Base-by-base conservation (phyloP, 2,329 filamentous ascomycete species). In the Sporothrix globosa region DNA sequence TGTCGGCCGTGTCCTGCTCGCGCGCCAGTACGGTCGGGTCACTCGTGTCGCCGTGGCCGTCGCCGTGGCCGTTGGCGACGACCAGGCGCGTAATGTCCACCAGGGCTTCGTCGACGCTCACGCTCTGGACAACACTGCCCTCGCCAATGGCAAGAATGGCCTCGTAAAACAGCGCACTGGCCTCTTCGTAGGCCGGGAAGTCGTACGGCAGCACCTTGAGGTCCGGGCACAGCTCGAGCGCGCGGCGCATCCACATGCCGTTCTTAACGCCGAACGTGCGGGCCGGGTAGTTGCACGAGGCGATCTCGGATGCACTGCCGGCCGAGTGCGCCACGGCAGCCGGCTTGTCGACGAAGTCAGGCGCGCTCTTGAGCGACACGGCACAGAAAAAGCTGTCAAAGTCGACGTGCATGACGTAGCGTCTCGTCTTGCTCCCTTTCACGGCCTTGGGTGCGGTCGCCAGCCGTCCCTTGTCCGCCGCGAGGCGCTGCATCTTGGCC, bases 321-420 rank as follows among this genome's bases (percentile, higher is more conserved):
- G 86, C 87, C 4, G 95, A 91, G 77, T 99, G 96, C 4, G 96
- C 95, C 46, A 99, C 92, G 0, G 92, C 96, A 2, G 91, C 89
- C 0, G 96, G 96, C 76, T 93, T 95, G 67, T 92, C 89, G 52
- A 84, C 82, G 72, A 88, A 90, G 24, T 96, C 88, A 9, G 95
- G 93, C 30, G 89, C 85, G 69, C 89, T 91, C 75, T 93, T 93
- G 17, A 88, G 77, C 0, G 96, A 97, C 0, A 99, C 92, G 0
- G 96, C 92, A 71, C 94, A 97, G 80, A 99, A 99, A 81, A 99
- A 99, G 79, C 93, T 96, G 80, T 99, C 96, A 78, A 99, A 99
- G 77, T 99, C 96, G 41, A 99, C 93, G 76, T 99, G 96, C 77
- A 99, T 87, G 68, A 99, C 86, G 76, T 98, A 99, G 67, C 91